Base-by-base conservation (phyloP, 345 rosid species). In the Murraya koenigii region DNA sequence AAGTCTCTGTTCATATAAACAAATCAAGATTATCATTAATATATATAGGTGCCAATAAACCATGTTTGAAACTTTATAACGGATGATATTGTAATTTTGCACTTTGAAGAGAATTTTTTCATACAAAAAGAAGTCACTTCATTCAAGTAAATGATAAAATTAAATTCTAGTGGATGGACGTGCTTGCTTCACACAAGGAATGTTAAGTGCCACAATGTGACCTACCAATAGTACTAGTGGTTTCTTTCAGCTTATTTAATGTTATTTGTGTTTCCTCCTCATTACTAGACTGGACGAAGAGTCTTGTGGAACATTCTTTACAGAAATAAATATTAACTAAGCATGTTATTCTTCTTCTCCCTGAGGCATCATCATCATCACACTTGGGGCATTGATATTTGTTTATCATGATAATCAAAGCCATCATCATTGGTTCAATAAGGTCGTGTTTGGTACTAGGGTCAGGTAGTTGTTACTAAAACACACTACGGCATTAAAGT, bases 1-100 rank as follows among this genome's bases (percentile, higher is more conserved):
- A 72, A 19, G 33, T 35, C 44, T 70, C 49, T 64, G 56, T 75
- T 47, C 9, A 56, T 65, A 66, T 23, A 70, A 76, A 60, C 64
- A 66, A 61, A 9, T 70, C 28, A 44, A 44, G 49, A 44, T 44
- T 11, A 44, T 44, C 49, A 11, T 44, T 15, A 13, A 44, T 1
- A 13, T 44, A 1, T 44, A 44, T 44, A 13, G 49, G 17, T 13
- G 49, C 49, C 49, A 65, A 69, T 52, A 14, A 35, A 47, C 8
- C 15, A 30, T 14, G 17, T 44, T 44, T 1, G 0, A 44, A 44
- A 44, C 49, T 44, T 44, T 44, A 5, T 3, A 1, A 14, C 49
- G 5, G 49, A 44, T 44, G 49, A 44, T 14, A 44, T 44, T 44
- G 17, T 44, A 44, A 17, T 13, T 44, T 44, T 44, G 15, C 49